Conservation (phyloP, 31 red algal species). For the Bonnemaisonia californica region DNA sequence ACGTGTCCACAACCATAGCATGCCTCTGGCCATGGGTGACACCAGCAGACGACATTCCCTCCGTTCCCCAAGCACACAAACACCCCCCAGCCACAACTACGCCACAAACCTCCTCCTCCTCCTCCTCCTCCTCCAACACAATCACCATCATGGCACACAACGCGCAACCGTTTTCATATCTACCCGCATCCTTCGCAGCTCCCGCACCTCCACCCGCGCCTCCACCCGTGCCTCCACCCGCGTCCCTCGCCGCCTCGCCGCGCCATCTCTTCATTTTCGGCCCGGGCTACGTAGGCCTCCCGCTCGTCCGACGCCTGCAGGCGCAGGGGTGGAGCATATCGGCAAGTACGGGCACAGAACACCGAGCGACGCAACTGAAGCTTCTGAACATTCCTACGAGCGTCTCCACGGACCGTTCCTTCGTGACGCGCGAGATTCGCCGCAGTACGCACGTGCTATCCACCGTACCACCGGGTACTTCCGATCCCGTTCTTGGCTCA, state of each 20-base stretch:
- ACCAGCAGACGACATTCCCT: too few species aligned
- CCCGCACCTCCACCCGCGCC: too few species aligned
- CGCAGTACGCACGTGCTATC: conserved; percentile 3
- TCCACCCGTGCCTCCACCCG: neutral
- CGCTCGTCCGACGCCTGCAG: neutral
- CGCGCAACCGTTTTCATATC: too few species aligned
- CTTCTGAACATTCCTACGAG: neutral
- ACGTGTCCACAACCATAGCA: too few species aligned
- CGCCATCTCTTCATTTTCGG: conserved; percentile 27
- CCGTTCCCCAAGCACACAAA: too few species aligned
- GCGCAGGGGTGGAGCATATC: neutral
- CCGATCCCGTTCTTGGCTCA: neutral
- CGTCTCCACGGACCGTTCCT: neutral
- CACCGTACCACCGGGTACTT: conserved; percentile 9
- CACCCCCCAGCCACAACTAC: too few species aligned
- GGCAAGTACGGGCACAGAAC: neutral
- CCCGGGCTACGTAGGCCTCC: conserved; percentile 26
- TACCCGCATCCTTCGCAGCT: too few species aligned
- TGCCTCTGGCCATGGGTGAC: too few species aligned
- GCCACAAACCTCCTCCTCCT: too few species aligned
- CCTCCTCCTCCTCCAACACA: too few species aligned
- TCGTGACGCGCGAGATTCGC: neutral
- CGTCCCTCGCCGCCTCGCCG: neutral
- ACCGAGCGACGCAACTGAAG: neutral
- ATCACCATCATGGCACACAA: too few species aligned